Evolutionary conservation across 148 eudicot species (phyloP).

Genomic region (Salicornia ramosissima): DNA sequence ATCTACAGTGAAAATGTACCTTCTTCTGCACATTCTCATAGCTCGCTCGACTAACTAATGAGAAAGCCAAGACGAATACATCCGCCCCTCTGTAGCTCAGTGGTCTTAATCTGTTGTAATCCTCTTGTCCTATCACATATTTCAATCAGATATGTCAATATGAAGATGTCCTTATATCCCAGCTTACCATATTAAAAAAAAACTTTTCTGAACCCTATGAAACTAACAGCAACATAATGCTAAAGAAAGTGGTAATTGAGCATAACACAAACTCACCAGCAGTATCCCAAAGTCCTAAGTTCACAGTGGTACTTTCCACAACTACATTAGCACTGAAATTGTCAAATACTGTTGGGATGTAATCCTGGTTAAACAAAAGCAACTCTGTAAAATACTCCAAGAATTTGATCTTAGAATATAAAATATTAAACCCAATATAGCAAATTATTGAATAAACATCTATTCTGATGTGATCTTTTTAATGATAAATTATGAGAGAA

Average conservation of each 20-base stretch:
- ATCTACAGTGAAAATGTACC: conserved; percentile 37
- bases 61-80: conserved; percentile 92
- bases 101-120: conserved; percentile 84
- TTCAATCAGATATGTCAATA: conserved; percentile 1
- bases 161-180: conserved; percentile 5
- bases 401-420: neutral
- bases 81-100: conserved; percentile 96
- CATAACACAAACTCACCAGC: conserved; percentile 56
- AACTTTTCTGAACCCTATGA: neutral
- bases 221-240: neutral
- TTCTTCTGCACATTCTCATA: conserved; percentile 87
- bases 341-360: conserved; percentile 95
- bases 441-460: neutral
- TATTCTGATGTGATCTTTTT: neutral
- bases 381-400: conserved; percentile 6
- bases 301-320: conserved; percentile 90
- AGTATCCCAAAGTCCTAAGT: conserved; percentile 98
- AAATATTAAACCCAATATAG: neutral
- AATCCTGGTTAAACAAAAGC: conserved; percentile 53
- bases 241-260: neutral
- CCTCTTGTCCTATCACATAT: conserved; percentile 49
- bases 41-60: conserved; percentile 97
- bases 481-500: neutral
- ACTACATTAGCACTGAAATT: conserved; percentile 99
- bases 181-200: conserved; percentile 12